phyloP scores from a whole-genome alignment of 805 yeast genomes.

The Yarrowia sp. region DNA sequence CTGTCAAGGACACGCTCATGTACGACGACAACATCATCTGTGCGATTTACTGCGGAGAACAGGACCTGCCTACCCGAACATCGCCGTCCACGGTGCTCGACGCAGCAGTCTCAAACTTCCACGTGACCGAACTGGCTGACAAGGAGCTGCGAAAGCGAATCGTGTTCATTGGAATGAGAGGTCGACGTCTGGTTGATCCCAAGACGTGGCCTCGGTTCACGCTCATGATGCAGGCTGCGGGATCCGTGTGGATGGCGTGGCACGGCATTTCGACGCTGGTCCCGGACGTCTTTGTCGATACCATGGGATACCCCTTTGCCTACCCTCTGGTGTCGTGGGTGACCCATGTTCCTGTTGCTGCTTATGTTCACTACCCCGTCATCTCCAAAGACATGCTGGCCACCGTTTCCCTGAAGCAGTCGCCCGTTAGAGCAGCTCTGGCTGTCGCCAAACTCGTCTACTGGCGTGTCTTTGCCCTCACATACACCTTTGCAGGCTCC shows the following conservation, averaged over 20 bases:
- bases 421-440: conserved; percentile 41
- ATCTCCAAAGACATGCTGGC: conserved; percentile 86
- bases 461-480: conserved; percentile 71
- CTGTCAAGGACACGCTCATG: conserved; percentile 72
- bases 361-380: conserved; percentile 95
- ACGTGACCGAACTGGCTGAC: conserved; percentile 50
- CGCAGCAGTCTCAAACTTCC: conserved; percentile 41
- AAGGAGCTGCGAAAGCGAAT: conserved; percentile 59
- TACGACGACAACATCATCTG: conserved; percentile 60
- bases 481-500: conserved; percentile 71
- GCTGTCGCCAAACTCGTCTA: conserved; percentile 53
- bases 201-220: conserved; percentile 80
- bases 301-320: conserved; percentile 91
- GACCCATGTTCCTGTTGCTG: conserved; percentile 74
- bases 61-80: conserved; percentile 45
- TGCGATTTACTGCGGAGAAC: conserved; percentile 76
- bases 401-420: conserved; percentile 55
- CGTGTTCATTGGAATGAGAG: conserved; percentile 65
- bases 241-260: conserved; percentile 69
- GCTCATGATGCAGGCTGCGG: conserved; percentile 84
- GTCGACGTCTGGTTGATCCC: conserved; percentile 69
- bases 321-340: conserved; percentile 68
- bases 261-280: conserved; percentile 71
- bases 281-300: conserved; percentile 94
- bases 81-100: conserved; percentile 58